phyloP scores from a whole-genome alignment of 139 green algal genomes.

The Chlorella sp. region DNA sequence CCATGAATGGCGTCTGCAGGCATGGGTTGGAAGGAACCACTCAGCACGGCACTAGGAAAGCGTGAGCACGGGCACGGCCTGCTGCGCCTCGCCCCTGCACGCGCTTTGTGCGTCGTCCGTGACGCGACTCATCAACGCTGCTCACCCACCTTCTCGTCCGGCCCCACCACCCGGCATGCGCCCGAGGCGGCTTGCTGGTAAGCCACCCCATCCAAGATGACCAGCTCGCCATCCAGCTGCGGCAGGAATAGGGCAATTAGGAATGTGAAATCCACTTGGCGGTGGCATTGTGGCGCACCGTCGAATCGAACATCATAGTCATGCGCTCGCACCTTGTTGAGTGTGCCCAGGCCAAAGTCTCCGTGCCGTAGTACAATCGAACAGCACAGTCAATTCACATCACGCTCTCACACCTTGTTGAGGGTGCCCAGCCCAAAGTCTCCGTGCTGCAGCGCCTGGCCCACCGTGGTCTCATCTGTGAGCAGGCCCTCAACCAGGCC shows the following conservation, averaged over 20 bases:
- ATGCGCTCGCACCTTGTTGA: not conserved
- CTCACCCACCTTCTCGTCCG: not conserved
- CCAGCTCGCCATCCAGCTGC: constrained; percentile 30
- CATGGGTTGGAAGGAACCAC: no score
- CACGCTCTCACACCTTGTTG: not conserved
- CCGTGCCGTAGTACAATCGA: not conserved
- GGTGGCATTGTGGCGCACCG: not conserved
- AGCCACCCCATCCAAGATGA: constrained; percentile 16
- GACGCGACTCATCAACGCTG: not conserved
- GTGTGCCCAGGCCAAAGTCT: not conserved
- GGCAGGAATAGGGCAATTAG: not conserved
- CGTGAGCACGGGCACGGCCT: not conserved
- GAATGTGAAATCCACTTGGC: constrained; percentile 8
- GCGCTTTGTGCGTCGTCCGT: not conserved
- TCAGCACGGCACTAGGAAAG: not conserved
- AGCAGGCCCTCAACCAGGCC: constrained; percentile 30
- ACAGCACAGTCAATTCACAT: no score
- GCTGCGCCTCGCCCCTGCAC: not conserved
- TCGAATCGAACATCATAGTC: not conserved
- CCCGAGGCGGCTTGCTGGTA: constrained; percentile 17
- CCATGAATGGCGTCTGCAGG: constrained; percentile 33
- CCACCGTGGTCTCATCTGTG: constrained; percentile 2
- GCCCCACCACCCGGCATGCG: not conserved
- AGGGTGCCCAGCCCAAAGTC: constrained; percentile 37
- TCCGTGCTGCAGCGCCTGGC: not conserved